These are phyloP conservation scores for Blastocystis hominis DNA, from an alignment of 352 stramenopile genomes.

Conservation along the genomic window DNA sequence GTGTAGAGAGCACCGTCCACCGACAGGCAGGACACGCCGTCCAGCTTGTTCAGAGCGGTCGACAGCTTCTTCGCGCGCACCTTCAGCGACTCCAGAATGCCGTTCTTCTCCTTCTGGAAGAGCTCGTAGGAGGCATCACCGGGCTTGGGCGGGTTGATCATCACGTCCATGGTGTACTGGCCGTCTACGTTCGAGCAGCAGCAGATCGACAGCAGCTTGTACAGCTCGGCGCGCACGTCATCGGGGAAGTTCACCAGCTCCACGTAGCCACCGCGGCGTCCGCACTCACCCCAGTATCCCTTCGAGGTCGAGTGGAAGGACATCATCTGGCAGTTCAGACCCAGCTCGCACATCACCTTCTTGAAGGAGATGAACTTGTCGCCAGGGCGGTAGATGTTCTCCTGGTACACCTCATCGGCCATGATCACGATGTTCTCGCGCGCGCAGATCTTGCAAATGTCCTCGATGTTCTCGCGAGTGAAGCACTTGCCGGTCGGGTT, in stretches of 20 bases:
- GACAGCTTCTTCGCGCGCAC: constrained; percentile 81
- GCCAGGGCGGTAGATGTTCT: constrained; percentile 83
- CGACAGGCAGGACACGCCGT: constrained; percentile 88
- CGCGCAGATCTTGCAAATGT: constrained; percentile 85
- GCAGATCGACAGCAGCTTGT: constrained; percentile 92
- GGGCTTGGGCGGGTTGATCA: constrained; percentile 84
- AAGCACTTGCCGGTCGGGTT: constrained; percentile 88
- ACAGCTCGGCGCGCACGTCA: constrained; percentile 85
- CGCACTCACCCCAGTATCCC: constrained; percentile 95
- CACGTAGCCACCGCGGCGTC: constrained; percentile 86
- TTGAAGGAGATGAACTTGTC: constrained; percentile 87
- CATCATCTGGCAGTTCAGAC: constrained; percentile 81
- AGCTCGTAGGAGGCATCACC: constrained; percentile 77
- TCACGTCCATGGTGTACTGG: constrained; percentile 78
- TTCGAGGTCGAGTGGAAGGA: constrained; percentile 96
- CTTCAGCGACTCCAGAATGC: constrained; percentile 83
- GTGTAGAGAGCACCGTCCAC: constrained; percentile 95
- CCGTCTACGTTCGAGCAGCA: constrained; percentile 90
- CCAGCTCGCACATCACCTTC: constrained; percentile 75
- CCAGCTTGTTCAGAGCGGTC: constrained; percentile 83
- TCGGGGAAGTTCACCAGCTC: constrained; percentile 85
- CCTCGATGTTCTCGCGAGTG: constrained; percentile 75
- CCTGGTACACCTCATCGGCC: constrained; percentile 97
- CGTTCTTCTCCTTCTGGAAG: constrained; percentile 78
- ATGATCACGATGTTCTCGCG: constrained; percentile 85